Percentiles rank a stretch among this genome's conserved stretches.
These are phyloP conservation scores for Metschnikowia aberdeeniae DNA, from an alignment of 805 yeast genomes.

Conservation along the genomic window DNA sequence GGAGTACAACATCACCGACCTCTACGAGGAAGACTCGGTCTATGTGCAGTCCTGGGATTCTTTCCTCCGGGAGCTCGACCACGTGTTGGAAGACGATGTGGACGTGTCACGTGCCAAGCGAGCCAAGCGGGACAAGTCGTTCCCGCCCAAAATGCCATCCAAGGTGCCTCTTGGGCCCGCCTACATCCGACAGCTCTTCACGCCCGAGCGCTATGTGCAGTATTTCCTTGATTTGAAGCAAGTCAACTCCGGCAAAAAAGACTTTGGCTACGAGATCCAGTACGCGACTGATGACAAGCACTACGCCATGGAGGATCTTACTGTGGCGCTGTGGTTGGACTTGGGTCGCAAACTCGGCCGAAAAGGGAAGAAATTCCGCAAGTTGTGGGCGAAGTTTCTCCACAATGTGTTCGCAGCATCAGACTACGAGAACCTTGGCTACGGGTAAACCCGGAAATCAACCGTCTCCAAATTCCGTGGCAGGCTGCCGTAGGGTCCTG, in stretches of 20 bases:
- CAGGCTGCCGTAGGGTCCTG: no score
- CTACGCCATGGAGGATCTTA: conserved; percentile 50
- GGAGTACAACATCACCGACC: conserved; percentile 73
- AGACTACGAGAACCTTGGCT: conserved; percentile 54
- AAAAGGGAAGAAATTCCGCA: neutral
- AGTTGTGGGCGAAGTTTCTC: conserved; percentile 54
- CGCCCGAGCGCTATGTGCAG: conserved; percentile 71
- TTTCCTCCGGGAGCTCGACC: conserved; percentile 41
- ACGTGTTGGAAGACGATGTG: conserved; percentile 15
- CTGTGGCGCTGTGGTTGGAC: conserved; percentile 61
- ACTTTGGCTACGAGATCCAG: conserved; percentile 59
- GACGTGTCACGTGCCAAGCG: conserved; percentile 9
- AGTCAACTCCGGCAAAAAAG: conserved; percentile 42
- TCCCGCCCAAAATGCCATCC: conserved; percentile 57
- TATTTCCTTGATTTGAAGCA: conserved; percentile 61
- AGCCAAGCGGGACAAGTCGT: conserved; percentile 51
- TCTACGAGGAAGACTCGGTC: conserved; percentile 26
- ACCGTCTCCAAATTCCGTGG: neutral
- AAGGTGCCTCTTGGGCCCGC: conserved; percentile 67
- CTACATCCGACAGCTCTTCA: conserved; percentile 61
- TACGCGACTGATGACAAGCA: conserved; percentile 62
- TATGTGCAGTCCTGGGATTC: conserved; percentile 51
- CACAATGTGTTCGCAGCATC: conserved; percentile 60
- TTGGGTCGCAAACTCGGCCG: conserved; percentile 52
- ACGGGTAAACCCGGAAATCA: conserved; percentile 23